Conservation (phyloP, 1,284 basidiomycete genomes). For the Boletus hoseneyae region DNA sequence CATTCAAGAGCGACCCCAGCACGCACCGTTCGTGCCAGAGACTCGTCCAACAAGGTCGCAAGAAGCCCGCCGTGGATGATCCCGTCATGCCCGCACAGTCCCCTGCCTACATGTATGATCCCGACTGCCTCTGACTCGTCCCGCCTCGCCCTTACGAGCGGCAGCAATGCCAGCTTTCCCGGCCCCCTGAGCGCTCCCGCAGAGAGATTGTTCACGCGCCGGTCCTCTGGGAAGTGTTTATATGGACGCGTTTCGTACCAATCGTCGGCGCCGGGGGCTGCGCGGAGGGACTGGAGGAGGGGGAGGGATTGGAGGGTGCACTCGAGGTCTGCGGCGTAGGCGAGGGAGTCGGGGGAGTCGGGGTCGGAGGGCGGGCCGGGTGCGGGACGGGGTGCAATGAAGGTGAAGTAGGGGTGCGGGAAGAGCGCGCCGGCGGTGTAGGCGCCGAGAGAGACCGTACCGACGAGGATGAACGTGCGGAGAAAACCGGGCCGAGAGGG, state of each 20-base stretch:
- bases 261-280: constrained; percentile 44
- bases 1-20: not conserved
- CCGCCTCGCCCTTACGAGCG: constrained; percentile 68
- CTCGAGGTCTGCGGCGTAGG: constrained; percentile 65
- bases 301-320: constrained; percentile 63
- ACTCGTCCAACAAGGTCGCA: constrained; percentile 89
- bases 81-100: constrained; percentile 89
- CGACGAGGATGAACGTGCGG: constrained; percentile 19
- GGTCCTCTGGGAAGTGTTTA: constrained; percentile 61
- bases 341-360: constrained; percentile 58
- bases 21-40: constrained; percentile 72
- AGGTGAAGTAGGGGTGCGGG: constrained; percentile 56
- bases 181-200: constrained; percentile 84
- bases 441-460: constrained; percentile 25
- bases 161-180: constrained; percentile 75
- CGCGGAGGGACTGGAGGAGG: constrained; percentile 52
- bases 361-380: constrained; percentile 54
- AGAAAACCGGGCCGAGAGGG: constrained; percentile 7
- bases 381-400: constrained; percentile 71
- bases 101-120: constrained; percentile 80
- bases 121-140: constrained; percentile 73
- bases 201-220: constrained; percentile 76
- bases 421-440: constrained; percentile 61
- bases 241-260: constrained; percentile 85
- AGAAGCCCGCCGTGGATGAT: constrained; percentile 92